A percentile compares a stretch with the other conserved stretches of the same genome.
These are phyloP conservation scores for Neurospora sp. DNA, from an alignment of 495 filamentous ascomycete genomes.

Conservation along the genomic window DNA sequence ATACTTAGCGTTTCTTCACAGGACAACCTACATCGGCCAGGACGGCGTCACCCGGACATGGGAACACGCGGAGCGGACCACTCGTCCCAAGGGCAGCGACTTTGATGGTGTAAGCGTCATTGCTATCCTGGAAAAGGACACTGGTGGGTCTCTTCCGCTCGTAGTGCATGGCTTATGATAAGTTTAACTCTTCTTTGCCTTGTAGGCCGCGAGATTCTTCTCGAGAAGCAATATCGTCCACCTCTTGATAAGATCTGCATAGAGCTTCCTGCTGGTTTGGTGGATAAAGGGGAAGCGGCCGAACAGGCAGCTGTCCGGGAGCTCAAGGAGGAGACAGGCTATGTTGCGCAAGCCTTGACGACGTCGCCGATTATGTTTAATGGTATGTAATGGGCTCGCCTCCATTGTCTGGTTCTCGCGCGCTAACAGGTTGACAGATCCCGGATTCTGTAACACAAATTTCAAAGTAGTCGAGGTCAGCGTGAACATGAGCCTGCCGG, in stretches of 20 bases:
- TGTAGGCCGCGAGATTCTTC: slow-evolving; percentile 58
- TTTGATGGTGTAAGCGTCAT: slow-evolving; percentile 90
- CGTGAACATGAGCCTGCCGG: slow-evolving; percentile 61
- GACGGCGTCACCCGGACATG: slow-evolving; percentile 59
- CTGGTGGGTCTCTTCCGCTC: slow-evolving; percentile 17
- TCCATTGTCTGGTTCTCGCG: not conserved
- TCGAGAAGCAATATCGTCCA: slow-evolving; percentile 84
- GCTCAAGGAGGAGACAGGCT: slow-evolving; percentile 90
- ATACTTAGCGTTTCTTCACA: slow-evolving; percentile 17
- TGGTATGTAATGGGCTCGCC: slow-evolving; percentile 34
- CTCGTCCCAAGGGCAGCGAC: slow-evolving; percentile 54
- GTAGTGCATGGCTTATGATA: not conserved
- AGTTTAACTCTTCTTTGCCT: not conserved
- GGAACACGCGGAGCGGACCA: slow-evolving; percentile 73
- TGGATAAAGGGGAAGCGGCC: slow-evolving; percentile 71
- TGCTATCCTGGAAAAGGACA: slow-evolving; percentile 67
- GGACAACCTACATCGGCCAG: slow-evolving; percentile 65
- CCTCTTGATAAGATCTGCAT: slow-evolving; percentile 65
- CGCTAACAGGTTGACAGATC: slow-evolving; percentile 24
- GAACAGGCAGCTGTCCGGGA: slow-evolving; percentile 78
- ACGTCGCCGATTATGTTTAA: slow-evolving; percentile 78
- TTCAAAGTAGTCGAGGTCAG: slow-evolving; percentile 72
- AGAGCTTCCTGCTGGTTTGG: slow-evolving; percentile 77
- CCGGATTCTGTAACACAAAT: slow-evolving; percentile 85
- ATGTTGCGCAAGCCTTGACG: slow-evolving; percentile 58